Conservation (phyloP, 2,329 filamentous ascomycete genomes). For the Passalora sequoiae region DNA sequence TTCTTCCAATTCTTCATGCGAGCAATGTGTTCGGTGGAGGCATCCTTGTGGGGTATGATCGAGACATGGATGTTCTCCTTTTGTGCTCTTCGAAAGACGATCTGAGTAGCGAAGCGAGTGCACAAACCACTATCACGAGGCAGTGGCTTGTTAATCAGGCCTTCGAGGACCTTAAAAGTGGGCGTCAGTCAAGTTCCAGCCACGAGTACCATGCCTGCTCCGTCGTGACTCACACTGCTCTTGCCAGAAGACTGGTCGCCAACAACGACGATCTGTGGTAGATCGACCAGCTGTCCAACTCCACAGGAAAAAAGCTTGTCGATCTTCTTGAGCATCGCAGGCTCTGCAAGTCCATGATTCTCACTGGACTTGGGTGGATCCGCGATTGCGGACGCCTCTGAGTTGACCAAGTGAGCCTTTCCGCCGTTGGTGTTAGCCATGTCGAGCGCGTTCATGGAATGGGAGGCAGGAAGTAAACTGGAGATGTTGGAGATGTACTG, state of each 20-base stretch:
- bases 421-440: too few species aligned
- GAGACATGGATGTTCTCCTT: slow-evolving; percentile 12
- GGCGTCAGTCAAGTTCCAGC: too few species aligned
- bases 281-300: slow-evolving; percentile 29
- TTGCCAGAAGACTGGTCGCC: slow-evolving; percentile 59
- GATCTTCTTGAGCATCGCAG: slow-evolving; percentile 48
- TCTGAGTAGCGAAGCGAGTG: slow-evolving; percentile 42
- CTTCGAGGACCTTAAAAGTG: too few species aligned
- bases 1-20: slow-evolving; percentile 12
- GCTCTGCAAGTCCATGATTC: slow-evolving; percentile 11
- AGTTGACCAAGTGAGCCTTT: too few species aligned
- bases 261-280: slow-evolving; percentile 48
- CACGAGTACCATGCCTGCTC: too few species aligned
- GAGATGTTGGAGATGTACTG: too few species aligned
- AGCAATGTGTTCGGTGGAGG: slow-evolving; percentile 12
- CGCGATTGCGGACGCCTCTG: too few species aligned
- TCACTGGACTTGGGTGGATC: too few species aligned
- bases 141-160: slow-evolving; percentile 53
- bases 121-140: slow-evolving; percentile 51
- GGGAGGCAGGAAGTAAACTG: too few species aligned
- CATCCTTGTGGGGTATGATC: slow-evolving; percentile 21
- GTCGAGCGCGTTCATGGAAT: too few species aligned
- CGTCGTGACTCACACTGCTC: slow-evolving; percentile 56
- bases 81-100: slow-evolving; percentile 23
- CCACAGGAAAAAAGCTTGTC: slow-evolving; percentile 50